Base-by-base conservation (phyloP, 805 yeast genomes). In the Kodamaea laetipori region DNA sequence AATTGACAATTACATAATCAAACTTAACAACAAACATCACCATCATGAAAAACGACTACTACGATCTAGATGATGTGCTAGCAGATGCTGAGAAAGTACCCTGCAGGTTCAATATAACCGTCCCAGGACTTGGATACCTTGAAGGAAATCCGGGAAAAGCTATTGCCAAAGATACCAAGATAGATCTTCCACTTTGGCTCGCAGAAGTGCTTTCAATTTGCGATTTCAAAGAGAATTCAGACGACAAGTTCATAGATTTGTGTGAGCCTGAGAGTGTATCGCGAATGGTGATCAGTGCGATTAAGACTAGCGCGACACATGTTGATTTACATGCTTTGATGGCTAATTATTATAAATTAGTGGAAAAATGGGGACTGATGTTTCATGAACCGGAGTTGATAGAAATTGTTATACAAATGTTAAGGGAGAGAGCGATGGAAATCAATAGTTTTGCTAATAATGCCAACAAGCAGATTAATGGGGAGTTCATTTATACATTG, bases 131-230 rank as follows among this genome's bases (percentile, higher is more conserved):
- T n/a, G 97, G 97, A 2, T 88, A 84, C 56, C 69, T 92, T 5
- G 90, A 85, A 55, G 89, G 90, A 6, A 80, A 84, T 47, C 86
- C 89, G 1, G 87, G 85, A 1, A 74, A 79, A 49, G 59, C 81
- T 47, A 69, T 84, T 23, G 64, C 67, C 43, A 73, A 78, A 53
- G 82, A 80, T 25, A 73, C 90, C 2, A 81, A 81, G 54, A 55
- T 89, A 3, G 90, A 86, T 45, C 70, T 92, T 17, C 98, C 98
- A 0, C 62, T 90, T 21, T 92, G 98, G 98, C 64, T 92, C 31
- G 95, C 96, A 0, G 82, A 82, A 46, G 77, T 85, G 1, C 66
- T 90, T 24, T 96, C 96, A 0, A 59, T 50, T 34, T 68, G 63
- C 50, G 60, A 58, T 24, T 51, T 61, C 25, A 61, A 55, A 58